Evolutionary conservation across 2,329 filamentous ascomycete genomes (phyloP).

Genomic region (Pyricularia sp.): DNA sequence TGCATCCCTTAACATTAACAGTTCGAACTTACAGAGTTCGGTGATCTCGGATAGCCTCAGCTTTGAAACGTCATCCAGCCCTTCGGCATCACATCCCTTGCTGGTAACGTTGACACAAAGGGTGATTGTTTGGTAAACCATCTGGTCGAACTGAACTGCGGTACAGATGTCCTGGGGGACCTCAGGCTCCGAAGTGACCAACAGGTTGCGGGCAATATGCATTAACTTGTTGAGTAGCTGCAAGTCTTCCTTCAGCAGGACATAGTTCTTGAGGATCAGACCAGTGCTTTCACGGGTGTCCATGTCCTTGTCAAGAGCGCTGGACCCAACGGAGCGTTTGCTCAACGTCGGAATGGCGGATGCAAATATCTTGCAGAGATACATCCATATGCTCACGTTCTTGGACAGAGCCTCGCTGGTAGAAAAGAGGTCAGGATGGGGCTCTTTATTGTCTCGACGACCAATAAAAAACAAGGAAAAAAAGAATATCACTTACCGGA

Average conservation of each 20-base stretch:
- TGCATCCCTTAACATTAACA: slow-evolving; percentile 28
- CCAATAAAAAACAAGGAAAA: neutral
- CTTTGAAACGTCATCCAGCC: slow-evolving; percentile 47
- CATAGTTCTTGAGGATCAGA: slow-evolving; percentile 54
- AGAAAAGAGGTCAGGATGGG: neutral
- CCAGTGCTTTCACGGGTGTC: slow-evolving; percentile 52
- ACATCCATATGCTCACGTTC: slow-evolving; percentile 58
- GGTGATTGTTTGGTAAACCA: slow-evolving; percentile 56
- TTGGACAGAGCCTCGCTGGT: slow-evolving; percentile 47
- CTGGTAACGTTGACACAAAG: slow-evolving; percentile 58
- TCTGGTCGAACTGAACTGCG: slow-evolving; percentile 54
- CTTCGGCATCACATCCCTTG: slow-evolving; percentile 57
- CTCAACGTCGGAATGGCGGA: slow-evolving; percentile 52
- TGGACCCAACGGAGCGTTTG: slow-evolving; percentile 47
- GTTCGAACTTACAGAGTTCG: slow-evolving; percentile 34
- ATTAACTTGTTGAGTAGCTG: slow-evolving; percentile 57
- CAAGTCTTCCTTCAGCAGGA: slow-evolving; percentile 50
- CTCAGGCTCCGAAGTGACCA: slow-evolving; percentile 55
- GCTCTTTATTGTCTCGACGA: no score
- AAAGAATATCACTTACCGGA: slow-evolving; percentile 27
- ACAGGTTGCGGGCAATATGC: slow-evolving; percentile 55
- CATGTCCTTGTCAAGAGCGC: slow-evolving; percentile 45
- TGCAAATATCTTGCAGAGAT: slow-evolving; percentile 51
- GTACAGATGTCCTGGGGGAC: slow-evolving; percentile 58
- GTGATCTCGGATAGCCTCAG: slow-evolving; percentile 52